These are phyloP conservation scores for Chlorella sp. DNA, from an alignment of 139 green algal species.

Conservation along the genomic window DNA sequence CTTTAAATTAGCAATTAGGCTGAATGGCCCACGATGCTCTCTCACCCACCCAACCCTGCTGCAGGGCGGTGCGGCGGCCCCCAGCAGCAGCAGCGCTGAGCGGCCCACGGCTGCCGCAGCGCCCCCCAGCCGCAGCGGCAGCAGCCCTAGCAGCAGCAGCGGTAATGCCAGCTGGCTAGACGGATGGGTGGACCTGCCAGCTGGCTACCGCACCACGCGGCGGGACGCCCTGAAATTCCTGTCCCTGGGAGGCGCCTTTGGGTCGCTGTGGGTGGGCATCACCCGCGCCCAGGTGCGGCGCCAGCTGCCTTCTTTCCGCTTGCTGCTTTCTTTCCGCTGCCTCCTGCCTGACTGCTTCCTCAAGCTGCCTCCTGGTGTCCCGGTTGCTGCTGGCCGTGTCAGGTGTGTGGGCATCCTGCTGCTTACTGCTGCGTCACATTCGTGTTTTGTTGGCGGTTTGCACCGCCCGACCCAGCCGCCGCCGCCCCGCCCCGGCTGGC, in stretches of 20 bases:
- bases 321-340: not conserved
- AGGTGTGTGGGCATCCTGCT: too few species aligned
- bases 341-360: not conserved
- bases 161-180: conserved; percentile 36
- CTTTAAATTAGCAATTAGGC: too few species aligned
- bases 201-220: conserved; percentile 58
- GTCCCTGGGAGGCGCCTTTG: conserved; percentile 46
- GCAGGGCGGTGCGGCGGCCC: not conserved
- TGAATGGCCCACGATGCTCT: too few species aligned
- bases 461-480: too few species aligned
- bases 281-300: conserved; percentile 53
- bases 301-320: not conserved
- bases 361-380: not conserved
- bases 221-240: conserved; percentile 63
- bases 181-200: conserved; percentile 49
- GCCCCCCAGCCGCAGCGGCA: not conserved
- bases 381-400: too few species aligned
- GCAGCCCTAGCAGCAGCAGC: not conserved
- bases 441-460: too few species aligned
- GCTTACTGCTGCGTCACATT: too few species aligned
- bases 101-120: not conserved
- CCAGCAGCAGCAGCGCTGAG: not conserved
- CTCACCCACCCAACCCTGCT: not conserved
- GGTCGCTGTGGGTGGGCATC: conserved; percentile 40
- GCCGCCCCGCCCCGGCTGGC: not conserved